A percentile compares a stretch with the other conserved stretches of the same genome.
Evolutionary conservation across 495 filamentous ascomycete genomes (phyloP).

Genomic region (Xylaria grammica): DNA sequence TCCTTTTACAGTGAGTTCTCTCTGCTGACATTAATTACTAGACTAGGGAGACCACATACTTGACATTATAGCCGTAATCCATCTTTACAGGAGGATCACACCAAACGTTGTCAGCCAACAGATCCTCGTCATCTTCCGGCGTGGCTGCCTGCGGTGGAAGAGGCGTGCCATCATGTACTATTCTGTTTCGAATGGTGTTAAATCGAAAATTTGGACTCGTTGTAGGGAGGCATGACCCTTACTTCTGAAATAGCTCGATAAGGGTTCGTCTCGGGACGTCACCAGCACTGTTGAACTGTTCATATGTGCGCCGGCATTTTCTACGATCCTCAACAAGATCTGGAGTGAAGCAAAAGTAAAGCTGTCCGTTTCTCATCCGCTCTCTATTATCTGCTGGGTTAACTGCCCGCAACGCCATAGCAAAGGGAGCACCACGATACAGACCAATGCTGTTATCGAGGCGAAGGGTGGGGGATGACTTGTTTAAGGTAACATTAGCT

Average conservation of each 20-base stretch:
- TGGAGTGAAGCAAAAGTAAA: slow-evolving; percentile 55
- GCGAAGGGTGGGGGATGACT: background rate
- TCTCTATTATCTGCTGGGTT: slow-evolving; percentile 46
- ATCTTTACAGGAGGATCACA: slow-evolving; percentile 72
- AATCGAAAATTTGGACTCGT: background rate
- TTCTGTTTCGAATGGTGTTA: slow-evolving; percentile 44
- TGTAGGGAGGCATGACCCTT: slow-evolving; percentile 36
- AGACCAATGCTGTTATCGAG: background rate
- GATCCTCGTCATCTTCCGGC: slow-evolving; percentile 62
- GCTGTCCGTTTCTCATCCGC: slow-evolving; percentile 57
- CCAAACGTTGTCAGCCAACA: slow-evolving; percentile 66
- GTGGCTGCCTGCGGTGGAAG: slow-evolving; percentile 61
- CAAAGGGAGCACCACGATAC: background rate
- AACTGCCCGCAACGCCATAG: slow-evolving; percentile 21
- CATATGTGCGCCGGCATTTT: slow-evolving; percentile 63
- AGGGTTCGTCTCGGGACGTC: slow-evolving; percentile 61
- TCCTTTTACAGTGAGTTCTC: slow-evolving; percentile 28
- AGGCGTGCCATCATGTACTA: slow-evolving; percentile 64
- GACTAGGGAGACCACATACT: slow-evolving; percentile 38
- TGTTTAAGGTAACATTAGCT: background rate
- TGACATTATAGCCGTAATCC: slow-evolving; percentile 80
- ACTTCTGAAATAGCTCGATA: slow-evolving; percentile 78
- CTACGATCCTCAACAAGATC: slow-evolving; percentile 58
- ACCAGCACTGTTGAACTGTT: slow-evolving; percentile 65
- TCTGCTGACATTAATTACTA: background rate